phyloP scores from a whole-genome alignment of 257 asterid genomes.

The Plantago ovata region DNA sequence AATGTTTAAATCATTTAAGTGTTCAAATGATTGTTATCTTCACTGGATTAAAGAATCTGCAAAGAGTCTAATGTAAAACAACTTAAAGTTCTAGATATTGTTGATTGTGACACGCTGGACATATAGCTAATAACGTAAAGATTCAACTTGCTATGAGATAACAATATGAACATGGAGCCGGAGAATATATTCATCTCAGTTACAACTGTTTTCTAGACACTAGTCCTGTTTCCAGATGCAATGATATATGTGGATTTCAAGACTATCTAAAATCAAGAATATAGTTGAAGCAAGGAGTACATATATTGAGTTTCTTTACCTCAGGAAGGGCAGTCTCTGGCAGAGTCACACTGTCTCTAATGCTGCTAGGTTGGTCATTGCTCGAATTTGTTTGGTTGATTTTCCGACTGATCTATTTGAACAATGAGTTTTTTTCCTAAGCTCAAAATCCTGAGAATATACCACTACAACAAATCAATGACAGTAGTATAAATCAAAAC shows the following conservation, averaged over 20 bases:
- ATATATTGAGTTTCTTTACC: conserved; percentile 30
- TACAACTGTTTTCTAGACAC: neutral
- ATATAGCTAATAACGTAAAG: neutral
- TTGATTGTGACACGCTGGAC: conserved; percentile 2
- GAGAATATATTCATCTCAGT: conserved; percentile 1
- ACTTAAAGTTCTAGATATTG: too few species aligned
- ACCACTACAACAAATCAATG: conserved; percentile 15
- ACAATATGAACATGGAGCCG: neutral
- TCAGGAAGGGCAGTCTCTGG: conserved; percentile 21
- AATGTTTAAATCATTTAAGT: too few species aligned
- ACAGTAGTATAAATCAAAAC: neutral
- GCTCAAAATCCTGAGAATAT: conserved; percentile 25
- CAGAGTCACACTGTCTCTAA: conserved; percentile 24
- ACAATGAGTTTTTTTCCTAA: conserved; percentile 24
- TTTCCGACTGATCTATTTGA: conserved; percentile 28
- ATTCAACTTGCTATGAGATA: neutral
- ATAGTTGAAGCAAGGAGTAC: conserved; percentile 9
- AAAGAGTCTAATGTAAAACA: too few species aligned
- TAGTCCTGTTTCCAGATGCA: neutral
- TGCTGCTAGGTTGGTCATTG: conserved; percentile 27
- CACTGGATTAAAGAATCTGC: too few species aligned
- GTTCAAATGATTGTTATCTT: too few species aligned
- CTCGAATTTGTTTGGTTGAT: conserved; percentile 22
- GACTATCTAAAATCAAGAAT: neutral
- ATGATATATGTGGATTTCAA: neutral